Conservation (phyloP, 2,329 filamentous ascomycete species). For the Chrysoporthe deuterocubensis region DNA sequence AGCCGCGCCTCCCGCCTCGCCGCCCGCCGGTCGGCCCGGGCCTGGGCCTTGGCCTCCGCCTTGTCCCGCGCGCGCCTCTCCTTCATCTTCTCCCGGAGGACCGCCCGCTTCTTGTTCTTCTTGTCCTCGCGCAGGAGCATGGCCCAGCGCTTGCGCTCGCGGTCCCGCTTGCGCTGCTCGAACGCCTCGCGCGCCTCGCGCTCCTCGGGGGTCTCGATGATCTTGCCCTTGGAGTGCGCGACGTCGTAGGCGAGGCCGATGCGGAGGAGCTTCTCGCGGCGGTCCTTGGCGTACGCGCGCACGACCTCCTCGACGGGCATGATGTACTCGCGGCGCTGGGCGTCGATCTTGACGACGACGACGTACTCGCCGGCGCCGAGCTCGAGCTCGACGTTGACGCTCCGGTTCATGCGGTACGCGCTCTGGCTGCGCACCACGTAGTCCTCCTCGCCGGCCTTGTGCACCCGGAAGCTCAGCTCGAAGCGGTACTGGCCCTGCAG, state of each 20-base stretch:
- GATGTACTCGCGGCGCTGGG: conserved; percentile 47
- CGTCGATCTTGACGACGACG: conserved; percentile 60
- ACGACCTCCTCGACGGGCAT: conserved; percentile 61
- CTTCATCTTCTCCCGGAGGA: conserved; percentile 45
- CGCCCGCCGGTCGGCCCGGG: conserved; percentile 44
- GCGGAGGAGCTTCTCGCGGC: conserved; percentile 63
- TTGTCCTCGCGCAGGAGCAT: conserved; percentile 46
- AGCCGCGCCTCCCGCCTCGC: conserved; percentile 36
- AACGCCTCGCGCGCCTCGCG: conserved; percentile 55
- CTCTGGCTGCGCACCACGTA: conserved; percentile 64
- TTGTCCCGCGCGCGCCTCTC: conserved; percentile 36
- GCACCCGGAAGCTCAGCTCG: conserved; percentile 45
- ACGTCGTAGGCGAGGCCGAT: conserved; percentile 64
- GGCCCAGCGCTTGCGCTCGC: conserved; percentile 54
- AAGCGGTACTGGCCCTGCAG: conserved; percentile 62
- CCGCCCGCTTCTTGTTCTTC: conserved; percentile 38
- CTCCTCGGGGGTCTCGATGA: conserved; percentile 53
- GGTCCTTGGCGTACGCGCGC: conserved; percentile 51
- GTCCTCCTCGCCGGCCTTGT: conserved; percentile 55
- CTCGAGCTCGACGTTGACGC: conserved; percentile 62
- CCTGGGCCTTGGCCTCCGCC: conserved; percentile 31
- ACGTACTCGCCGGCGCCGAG: conserved; percentile 61
- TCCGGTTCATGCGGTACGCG: conserved; percentile 62
- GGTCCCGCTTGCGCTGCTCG: conserved; percentile 48
- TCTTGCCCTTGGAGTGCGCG: conserved; percentile 62